Evolutionary conservation across 495 filamentous ascomycete genomes (phyloP), one percentile per base, ranked within the genome.

Genomic region (Physcia stellaris): DNA sequence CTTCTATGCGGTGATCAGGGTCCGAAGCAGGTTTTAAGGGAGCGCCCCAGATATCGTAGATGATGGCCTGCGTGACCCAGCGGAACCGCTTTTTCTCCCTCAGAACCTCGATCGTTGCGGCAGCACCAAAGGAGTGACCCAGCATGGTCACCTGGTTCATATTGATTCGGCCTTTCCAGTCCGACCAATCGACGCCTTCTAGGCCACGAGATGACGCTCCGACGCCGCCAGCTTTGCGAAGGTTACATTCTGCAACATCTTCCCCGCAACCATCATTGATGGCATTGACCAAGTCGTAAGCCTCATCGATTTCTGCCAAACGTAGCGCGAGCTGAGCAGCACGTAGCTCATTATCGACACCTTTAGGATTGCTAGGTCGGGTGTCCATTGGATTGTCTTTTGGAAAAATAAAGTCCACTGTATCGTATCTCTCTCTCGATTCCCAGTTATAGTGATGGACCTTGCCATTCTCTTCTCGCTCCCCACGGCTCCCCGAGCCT

Each of bases 31-130:
- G 59, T 20, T 52, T 55, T 15, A 42, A 15, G 22, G 59, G 62
- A 21, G 60, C 61, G 4, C 71, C 71, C 62, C 74, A 77, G 17
- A 66, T 62, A 40, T 77, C 71, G 37, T 77, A 70, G 12, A 73
- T 58, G 35, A 77, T 69, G 7, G 71, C 74, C 53, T 75, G 69
- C 19, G 61, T 47, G 22, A 77, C 54, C 49, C 64, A 72, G 22
- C 49, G 38, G 40, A 73, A 68, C 17, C 63, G 53, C 32, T 70
- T 58, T 24, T 48, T 24, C 32, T 67, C 50, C 30, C 72, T 57
- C 21, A 75, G 51, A 28, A 35, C 16, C 23, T 42, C 31, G 6
- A 42, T 13, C 10, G 32, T 36, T 2, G 31, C 10, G 18, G 39
- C 39, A n/a, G n/a, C n/a, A n/a, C n/a, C n/a, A n/a, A n/a, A n/a